Percentiles rank a stretch among this genome's conserved stretches.
Conservation (phyloP, 2,329 filamentous ascomycete genomes). For the Thyridium curvatum region DNA sequence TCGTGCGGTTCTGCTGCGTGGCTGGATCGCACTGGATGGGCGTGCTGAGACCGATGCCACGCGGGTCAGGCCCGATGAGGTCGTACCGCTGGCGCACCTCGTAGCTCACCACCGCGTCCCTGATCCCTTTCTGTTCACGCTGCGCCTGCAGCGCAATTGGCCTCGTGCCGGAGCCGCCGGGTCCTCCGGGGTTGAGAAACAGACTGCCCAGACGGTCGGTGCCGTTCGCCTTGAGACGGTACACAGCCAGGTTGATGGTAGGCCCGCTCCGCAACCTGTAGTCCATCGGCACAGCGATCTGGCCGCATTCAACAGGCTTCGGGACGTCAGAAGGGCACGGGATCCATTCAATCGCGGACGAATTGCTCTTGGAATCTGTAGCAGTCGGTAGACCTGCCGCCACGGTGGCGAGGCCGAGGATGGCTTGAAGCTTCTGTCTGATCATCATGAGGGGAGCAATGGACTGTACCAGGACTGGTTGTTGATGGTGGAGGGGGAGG, state of each 20-base stretch:
- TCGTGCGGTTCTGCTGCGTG: conserved; percentile 27
- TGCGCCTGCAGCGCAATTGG: conserved; percentile 12
- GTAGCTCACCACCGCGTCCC: conserved; percentile 10
- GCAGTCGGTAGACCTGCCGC: too few relatives aligned
- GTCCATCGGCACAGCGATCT: neutral
- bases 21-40: conserved; percentile 28
- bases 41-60: conserved; percentile 33
- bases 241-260: neutral
- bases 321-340: too few relatives aligned
- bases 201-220: conserved; percentile 19
- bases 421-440: too few relatives aligned
- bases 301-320: neutral
- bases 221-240: neutral
- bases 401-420: too few relatives aligned
- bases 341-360: too few relatives aligned
- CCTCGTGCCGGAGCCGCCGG: conserved; percentile 22
- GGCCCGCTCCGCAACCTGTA: neutral
- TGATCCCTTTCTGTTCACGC: neutral
- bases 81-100: conserved; percentile 27
- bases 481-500: too few relatives aligned
- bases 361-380: too few relatives aligned
- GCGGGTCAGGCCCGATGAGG: conserved; percentile 34
- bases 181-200: conserved; percentile 34
- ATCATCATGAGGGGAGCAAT: too few relatives aligned
- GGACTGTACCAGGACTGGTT: too few relatives aligned